A percentile compares a stretch with the other conserved stretches of the same genome.
These are phyloP conservation scores for Venturia asperata DNA, from an alignment of 2,329 filamentous ascomycete genomes.

Conservation along the genomic window DNA sequence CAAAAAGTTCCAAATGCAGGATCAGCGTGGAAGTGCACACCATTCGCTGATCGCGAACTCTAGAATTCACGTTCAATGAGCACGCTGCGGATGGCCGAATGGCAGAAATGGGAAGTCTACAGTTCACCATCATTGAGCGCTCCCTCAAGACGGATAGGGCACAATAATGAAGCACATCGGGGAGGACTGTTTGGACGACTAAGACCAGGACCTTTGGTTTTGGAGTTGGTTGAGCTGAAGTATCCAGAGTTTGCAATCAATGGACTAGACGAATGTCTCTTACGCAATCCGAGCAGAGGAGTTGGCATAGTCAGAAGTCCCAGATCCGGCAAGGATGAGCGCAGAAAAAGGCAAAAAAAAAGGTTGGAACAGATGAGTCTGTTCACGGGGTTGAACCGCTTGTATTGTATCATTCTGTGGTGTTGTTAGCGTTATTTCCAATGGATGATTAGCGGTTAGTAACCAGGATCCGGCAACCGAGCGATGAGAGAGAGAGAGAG, in stretches of 20 bases:
- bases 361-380: not conserved
- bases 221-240: too few species aligned
- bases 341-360: not conserved
- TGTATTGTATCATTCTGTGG: not conserved
- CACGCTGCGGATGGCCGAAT: too few species aligned
- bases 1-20: not conserved
- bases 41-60: not conserved
- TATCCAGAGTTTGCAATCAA: too few species aligned
- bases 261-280: too few species aligned
- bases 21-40: not conserved
- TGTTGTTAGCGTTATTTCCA: not conserved
- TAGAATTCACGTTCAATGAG: not conserved
- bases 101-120: not conserved
- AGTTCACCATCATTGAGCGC: not conserved
- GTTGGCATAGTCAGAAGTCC: not conserved
- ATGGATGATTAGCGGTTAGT: not conserved
- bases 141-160: not conserved
- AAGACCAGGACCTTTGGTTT: too few species aligned
- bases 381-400: not conserved
- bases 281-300: too few species aligned
- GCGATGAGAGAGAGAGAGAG: conserved; percentile 1
- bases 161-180: not conserved
- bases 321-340: not conserved
- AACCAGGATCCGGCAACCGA: not conserved
- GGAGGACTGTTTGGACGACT: too few species aligned